Base-by-base conservation (phyloP, 2,329 filamentous ascomycete genomes). In the Aureobasidium sp. region DNA sequence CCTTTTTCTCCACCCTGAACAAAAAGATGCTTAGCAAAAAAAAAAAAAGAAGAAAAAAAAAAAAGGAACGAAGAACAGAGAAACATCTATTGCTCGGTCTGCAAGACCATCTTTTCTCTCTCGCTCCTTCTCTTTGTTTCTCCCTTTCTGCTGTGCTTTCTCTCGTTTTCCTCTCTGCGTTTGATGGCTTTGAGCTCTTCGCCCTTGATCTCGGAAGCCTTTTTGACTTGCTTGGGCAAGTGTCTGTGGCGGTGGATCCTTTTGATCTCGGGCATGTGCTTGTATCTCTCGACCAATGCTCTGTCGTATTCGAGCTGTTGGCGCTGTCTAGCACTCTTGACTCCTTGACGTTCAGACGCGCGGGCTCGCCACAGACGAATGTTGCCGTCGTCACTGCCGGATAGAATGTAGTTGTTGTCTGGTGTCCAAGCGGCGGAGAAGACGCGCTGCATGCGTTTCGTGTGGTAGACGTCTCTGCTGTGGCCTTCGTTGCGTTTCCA, bases 371-470 rank as follows among this genome's bases (percentile, higher is more conserved):
- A 99, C 41, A 99, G 78, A 39, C 93, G 82, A 57, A 91, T 82
- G 72, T 97, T 96, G 65, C 94, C 94, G 72, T 97, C 94, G 72
- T 97, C 94, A 15, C 89, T 94, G 47, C 93, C 94, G 5, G 89
- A 91, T 50, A 99, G 82, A 27, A 99, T 77, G 73, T 96, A 99
- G 69, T 90, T 90, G 66, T 88, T 87, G 73, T 99, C 94, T 6
- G 91, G 89, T 0, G 91, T 94, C 82, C 89, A 97, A 64, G 84
- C 85, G 52, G 86, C 86, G 10, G 88, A 87, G 78, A 95, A 95
- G 61, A 97, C 91, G 67, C 93, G 85, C 78, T 97, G 93, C 93
- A 97, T 97, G 65, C 94, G 86, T 77, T 97, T 96, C 21, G 94
- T 97, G 78, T 97, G 92, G 76, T 97, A 99, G 53, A 97, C 86